Evolutionary conservation across 164 flowering plant genomes (phyloP), one percentile per base, ranked within the genome.

Genomic region (Aristolochia fimbriata): DNA sequence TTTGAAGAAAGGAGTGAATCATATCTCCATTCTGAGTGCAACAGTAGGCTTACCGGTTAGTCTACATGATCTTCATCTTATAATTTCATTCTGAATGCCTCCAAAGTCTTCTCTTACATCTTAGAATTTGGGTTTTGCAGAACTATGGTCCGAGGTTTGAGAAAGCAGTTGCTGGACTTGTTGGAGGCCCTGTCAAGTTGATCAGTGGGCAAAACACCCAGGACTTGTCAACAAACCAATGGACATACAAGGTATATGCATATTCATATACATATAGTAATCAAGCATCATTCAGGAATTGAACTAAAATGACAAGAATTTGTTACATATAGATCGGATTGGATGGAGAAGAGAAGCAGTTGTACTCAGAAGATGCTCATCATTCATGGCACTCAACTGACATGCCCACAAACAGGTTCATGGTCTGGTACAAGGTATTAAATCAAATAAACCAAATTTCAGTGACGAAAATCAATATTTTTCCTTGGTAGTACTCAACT

Each of bases 121-220:
- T 10, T 27, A 27, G 1, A 37, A 27, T 10, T 33, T 37, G 19
- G 15, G 2, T 0, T 1, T 21, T 52, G 47, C 61, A 84, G 83
- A 82, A 85, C 45, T 85, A 84, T 64, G 90, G 90, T 0, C 12
- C 78, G 0, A 19, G 15, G 3, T 85, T 50, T 54, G 88, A 85
- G 51, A 0, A 59, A 56, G 17, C 30, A 0, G 47, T 51, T 19
- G 22, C 65, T 22, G 91, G 92, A 41, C 59, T 82, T 1, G 58
- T 58, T 1, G 82, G 54, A 6, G 69, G 85, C 1, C 85, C 86
- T 0, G 81, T 86, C 19, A 64, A 67, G 47, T 21, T 86, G 16
- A 37, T 80, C 4, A 52, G 27, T 25, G 76, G 73, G 47, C 75
- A 46, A 0, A 49, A 77, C 1, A 60, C 71, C 3, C 83, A 76